phyloP scores from a whole-genome alignment of 1,139 yeast genomes.

The Geotrichum histeridarum region DNA sequence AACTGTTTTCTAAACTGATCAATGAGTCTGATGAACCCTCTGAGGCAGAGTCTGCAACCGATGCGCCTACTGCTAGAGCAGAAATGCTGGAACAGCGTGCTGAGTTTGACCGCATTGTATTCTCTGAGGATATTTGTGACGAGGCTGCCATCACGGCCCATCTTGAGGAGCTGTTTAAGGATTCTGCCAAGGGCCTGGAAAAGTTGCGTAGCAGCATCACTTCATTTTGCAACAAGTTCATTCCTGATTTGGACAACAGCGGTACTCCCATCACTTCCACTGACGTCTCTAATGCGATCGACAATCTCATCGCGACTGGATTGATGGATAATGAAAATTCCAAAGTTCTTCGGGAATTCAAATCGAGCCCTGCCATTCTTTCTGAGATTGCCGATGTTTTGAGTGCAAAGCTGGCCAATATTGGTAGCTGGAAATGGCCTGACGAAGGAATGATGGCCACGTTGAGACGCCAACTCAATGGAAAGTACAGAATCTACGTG shows the following conservation, averaged over 20 bases:
- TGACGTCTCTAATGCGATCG: conserved; percentile 5
- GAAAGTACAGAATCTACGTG: conserved; percentile 22
- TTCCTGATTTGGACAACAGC: background rate
- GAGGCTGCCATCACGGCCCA: conserved; percentile 14
- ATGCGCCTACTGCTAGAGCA: background rate
- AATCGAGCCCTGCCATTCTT: conserved; percentile 14
- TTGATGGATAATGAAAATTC: conserved; percentile 14
- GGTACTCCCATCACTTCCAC: background rate
- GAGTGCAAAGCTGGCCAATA: conserved; percentile 20
- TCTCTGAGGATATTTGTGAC: conserved; percentile 13
- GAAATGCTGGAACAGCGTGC: conserved; percentile 20
- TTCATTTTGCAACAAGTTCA: conserved; percentile 7
- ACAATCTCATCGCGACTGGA: conserved; percentile 11
- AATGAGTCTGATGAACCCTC: conserved; percentile 18
- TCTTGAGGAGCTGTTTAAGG: conserved; percentile 19
- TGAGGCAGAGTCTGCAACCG: background rate
- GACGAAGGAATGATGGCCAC: conserved; percentile 16
- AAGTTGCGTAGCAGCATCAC: conserved; percentile 12
- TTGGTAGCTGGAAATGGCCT: conserved; percentile 23
- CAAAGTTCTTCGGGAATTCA: conserved; percentile 17
- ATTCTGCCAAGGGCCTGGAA: conserved; percentile 10
- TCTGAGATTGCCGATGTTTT: conserved; percentile 23
- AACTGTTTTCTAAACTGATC: conserved; percentile 21
- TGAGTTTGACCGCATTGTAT: conserved; percentile 21
- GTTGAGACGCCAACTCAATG: conserved; percentile 22